phyloP scores from a whole-genome alignment of 257 asterid genomes.

The Plantago ovata region DNA sequence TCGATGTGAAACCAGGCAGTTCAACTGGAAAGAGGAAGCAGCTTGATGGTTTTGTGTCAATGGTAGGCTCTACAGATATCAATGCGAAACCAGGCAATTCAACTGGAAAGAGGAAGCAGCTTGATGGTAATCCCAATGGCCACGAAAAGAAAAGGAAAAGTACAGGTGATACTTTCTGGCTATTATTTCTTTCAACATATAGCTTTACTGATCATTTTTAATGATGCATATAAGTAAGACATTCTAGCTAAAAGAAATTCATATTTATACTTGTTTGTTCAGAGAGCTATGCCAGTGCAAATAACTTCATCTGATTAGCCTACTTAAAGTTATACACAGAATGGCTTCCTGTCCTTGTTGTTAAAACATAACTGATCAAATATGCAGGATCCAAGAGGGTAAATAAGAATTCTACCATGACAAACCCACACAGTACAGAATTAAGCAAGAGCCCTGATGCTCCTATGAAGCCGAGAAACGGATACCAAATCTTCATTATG shows the following conservation, averaged over 20 bases:
- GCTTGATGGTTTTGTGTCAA: too few species aligned
- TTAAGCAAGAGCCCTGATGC: conserved; percentile 21
- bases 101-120: conserved; percentile 34
- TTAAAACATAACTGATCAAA: background rate
- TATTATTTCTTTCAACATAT: background rate
- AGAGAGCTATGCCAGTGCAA: background rate
- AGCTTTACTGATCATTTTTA: background rate
- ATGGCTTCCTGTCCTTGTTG: background rate
- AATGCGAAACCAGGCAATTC: conserved; percentile 22
- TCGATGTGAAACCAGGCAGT: conserved; percentile 21
- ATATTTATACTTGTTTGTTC: too few species aligned
- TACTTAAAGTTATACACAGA: too few species aligned
- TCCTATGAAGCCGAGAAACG: conserved; percentile 52
- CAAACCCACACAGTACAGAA: conserved; percentile 21
- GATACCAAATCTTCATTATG: conserved; percentile 53
- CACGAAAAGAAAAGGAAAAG: conserved; percentile 19
- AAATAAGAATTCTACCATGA: conserved; percentile 20
- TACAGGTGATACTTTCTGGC: conserved; percentile 25
- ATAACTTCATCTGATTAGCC: background rate
- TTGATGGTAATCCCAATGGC: conserved; percentile 17
- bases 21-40: conserved; percentile 36
- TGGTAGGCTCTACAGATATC: conserved; percentile 19
- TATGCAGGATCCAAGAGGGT: conserved; percentile 34
- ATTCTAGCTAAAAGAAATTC: too few species aligned
- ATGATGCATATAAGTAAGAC: too few species aligned